phyloP scores from a whole-genome alignment of 129 eudicot genomes.

The Heracleum sosnowskyi region DNA sequence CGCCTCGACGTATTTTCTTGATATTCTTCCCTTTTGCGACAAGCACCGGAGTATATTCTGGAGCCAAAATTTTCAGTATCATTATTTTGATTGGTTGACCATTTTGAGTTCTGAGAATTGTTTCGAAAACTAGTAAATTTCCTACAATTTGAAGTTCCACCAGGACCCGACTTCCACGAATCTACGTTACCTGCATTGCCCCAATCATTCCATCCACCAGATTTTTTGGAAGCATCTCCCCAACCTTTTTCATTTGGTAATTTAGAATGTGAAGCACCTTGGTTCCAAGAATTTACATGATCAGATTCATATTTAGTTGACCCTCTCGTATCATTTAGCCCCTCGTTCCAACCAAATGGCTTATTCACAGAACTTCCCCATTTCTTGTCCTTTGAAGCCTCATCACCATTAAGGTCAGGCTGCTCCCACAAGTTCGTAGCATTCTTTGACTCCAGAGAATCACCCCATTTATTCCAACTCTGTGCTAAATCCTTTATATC shows the following conservation, averaged over 20 bases:
- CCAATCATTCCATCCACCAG: constrained; percentile 1
- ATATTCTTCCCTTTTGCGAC: constrained; percentile 59
- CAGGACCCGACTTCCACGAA: constrained; percentile 8
- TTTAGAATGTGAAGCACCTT: neutral
- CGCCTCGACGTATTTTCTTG: constrained; percentile 37
- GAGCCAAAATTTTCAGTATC: constrained; percentile 9
- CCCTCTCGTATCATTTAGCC: neutral
- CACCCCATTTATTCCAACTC: constrained; percentile 34
- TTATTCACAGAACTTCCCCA: constrained; percentile 36
- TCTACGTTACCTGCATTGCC: neutral
- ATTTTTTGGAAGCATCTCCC: constrained; percentile 11
- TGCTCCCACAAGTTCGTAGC: constrained; percentile 38
- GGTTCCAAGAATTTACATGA: constrained; percentile 12
- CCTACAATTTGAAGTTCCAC: constrained; percentile 1
- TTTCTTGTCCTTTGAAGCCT: constrained; percentile 20
- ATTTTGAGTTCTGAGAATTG: constrained; percentile 28
- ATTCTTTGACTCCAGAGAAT: constrained; percentile 15
- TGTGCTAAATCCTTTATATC: constrained; percentile 18
- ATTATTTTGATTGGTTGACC: constrained; percentile 19
- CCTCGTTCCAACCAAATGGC: constrained; percentile 32
- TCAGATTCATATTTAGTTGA: constrained; percentile 3
- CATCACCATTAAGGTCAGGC: constrained; percentile 11
- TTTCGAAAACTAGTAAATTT: constrained; percentile 22
- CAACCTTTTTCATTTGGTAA: constrained; percentile 13
- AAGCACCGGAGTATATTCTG: constrained; percentile 24